These are phyloP conservation scores for Trametes punicea DNA, from an alignment of 768 basidiomycete species.

Conservation along the genomic window DNA sequence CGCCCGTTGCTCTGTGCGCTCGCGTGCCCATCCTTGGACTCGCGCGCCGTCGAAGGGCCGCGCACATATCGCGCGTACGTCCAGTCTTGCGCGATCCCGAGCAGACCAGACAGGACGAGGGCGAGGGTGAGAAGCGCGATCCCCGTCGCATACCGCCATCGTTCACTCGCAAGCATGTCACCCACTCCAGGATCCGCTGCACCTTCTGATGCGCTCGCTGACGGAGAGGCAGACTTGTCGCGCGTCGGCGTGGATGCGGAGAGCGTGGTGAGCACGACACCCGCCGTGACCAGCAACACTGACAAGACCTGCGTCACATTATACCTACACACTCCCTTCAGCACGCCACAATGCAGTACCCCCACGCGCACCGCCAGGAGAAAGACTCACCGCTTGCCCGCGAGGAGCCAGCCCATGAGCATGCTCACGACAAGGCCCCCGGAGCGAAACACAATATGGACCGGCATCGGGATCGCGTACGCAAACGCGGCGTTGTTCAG, in stretches of 20 bases:
- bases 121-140: constrained; percentile 73
- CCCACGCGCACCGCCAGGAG: neutral
- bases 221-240: neutral
- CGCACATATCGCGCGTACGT: constrained; percentile 55
- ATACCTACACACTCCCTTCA: constrained; percentile 44
- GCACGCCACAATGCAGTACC: neutral
- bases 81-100: constrained; percentile 84
- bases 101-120: constrained; percentile 72
- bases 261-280: constrained; percentile 77
- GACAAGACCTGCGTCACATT: constrained; percentile 60
- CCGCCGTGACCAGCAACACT: constrained; percentile 76
- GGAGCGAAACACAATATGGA: constrained; percentile 93
- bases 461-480: constrained; percentile 82
- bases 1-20: neutral
- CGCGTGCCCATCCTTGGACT: constrained; percentile 16
- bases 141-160: constrained; percentile 59
- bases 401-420: constrained; percentile 69
- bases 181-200: constrained; percentile 2
- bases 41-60: neutral
- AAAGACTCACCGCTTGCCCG: constrained; percentile 53
- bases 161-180: constrained; percentile 4
- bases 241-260: constrained; percentile 53
- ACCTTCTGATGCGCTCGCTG: neutral
- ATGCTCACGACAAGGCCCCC: constrained; percentile 85
- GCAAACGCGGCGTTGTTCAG: constrained; percentile 92